These are phyloP conservation scores for Mallotus repandus DNA, from an alignment of 441 rosid species.

Conservation along the genomic window DNA sequence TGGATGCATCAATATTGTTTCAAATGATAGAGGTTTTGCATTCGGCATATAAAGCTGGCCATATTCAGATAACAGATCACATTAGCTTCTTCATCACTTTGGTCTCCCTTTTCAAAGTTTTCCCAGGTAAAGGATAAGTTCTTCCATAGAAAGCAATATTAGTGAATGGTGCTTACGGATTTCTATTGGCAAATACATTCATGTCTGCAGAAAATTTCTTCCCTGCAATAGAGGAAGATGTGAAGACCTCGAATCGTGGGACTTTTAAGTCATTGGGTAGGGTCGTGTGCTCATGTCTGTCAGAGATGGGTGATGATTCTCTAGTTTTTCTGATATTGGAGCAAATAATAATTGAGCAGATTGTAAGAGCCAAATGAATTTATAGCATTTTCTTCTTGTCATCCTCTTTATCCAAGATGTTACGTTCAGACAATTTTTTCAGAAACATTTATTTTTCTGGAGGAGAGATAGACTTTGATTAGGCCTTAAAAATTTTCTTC, in stretches of 20 bases:
- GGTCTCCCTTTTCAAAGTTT: constrained; percentile 53
- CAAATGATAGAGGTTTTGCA: constrained; percentile 66
- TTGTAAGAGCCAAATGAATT: constrained; percentile 57
- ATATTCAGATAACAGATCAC: constrained; percentile 62
- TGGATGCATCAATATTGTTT: constrained; percentile 54
- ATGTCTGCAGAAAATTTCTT: constrained; percentile 43
- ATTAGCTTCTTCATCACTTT: constrained; percentile 71
- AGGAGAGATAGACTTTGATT: no score
- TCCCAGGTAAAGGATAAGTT: constrained; percentile 47
- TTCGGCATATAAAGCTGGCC: constrained; percentile 63
- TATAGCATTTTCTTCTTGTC: not conserved
- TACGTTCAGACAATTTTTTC: not conserved
- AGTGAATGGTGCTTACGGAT: constrained; percentile 11
- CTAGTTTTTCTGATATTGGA: constrained; percentile 59
- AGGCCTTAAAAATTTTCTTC: constrained; percentile 4
- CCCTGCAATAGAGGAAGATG: constrained; percentile 29
- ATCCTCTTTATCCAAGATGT: not conserved
- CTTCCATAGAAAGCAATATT: constrained; percentile 10
- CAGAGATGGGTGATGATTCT: constrained; percentile 63
- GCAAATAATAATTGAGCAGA: constrained; percentile 49
- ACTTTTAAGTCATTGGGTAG: constrained; percentile 50
- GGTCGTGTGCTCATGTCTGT: constrained; percentile 52
- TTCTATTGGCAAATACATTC: constrained; percentile 20
- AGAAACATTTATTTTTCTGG: not conserved
- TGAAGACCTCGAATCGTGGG: constrained; percentile 36